Evolutionary conservation across 2,329 filamentous ascomycete species (phyloP).

Genomic region (Xylariaceae sp.): DNA sequence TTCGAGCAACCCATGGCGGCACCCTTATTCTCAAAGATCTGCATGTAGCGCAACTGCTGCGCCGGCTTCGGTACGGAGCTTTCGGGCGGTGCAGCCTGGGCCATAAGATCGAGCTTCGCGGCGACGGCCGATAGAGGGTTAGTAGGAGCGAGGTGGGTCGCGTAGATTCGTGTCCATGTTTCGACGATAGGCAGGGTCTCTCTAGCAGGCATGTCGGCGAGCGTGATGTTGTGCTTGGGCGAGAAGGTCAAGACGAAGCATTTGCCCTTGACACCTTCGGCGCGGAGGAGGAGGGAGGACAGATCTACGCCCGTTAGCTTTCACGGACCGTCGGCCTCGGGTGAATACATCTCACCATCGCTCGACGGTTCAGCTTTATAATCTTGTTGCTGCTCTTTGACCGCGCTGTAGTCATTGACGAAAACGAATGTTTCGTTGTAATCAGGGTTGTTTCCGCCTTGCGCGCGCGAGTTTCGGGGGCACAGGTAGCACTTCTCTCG

Average conservation of each 20-base stretch:
- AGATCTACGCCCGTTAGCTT: conserved; percentile 48
- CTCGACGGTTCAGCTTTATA: conserved; percentile 50
- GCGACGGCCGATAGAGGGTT: conserved; percentile 56
- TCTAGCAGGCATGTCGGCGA: conserved; percentile 76
- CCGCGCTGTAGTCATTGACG: conserved; percentile 95
- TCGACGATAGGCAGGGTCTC: conserved; percentile 81
- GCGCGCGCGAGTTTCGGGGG: conserved; percentile 82
- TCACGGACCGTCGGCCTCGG: background rate
- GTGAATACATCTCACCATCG: conserved; percentile 26
- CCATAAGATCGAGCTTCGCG: conserved; percentile 33
- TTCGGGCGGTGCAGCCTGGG: conserved; percentile 22
- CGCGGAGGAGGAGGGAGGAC: conserved; percentile 71
- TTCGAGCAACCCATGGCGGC: conserved; percentile 98
- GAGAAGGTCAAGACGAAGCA: conserved; percentile 98
- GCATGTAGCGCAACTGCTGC: conserved; percentile 90
- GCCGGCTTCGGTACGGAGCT: conserved; percentile 48
- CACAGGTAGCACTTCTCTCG: conserved; percentile 78
- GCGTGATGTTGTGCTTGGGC: conserved; percentile 81
- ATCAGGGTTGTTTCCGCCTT: conserved; percentile 79
- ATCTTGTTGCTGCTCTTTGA: conserved; percentile 85
- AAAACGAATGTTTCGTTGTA: conserved; percentile 90
- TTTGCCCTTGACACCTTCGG: conserved; percentile 84
- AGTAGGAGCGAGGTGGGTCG: conserved; percentile 68
- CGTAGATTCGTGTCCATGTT: conserved; percentile 90
- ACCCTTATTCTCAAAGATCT: conserved; percentile 99